Percentiles rank a stretch among this genome's conserved stretches.
These are phyloP conservation scores for Colletotrichum sp. DNA, from an alignment of 2,329 filamentous ascomycete genomes.

Conservation along the genomic window DNA sequence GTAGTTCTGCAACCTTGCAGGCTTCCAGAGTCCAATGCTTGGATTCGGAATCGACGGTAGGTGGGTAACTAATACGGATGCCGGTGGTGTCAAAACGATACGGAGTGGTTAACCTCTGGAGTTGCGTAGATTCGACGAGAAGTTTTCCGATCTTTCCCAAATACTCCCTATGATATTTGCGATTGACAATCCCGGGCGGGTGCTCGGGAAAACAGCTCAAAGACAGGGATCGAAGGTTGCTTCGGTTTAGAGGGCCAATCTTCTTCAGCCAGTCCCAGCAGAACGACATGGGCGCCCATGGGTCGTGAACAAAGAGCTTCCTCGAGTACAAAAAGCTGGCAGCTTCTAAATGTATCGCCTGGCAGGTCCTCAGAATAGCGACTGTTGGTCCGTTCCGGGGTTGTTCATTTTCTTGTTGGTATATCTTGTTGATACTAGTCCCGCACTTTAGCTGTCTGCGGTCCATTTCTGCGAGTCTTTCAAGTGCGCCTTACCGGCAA, in stretches of 20 bases:
- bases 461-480: background rate
- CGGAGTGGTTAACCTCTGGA: rapidly evolving
- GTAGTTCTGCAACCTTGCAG: background rate
- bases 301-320: rapidly evolving
- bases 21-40: background rate
- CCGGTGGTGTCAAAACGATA: background rate
- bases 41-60: background rate
- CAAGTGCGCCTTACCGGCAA: background rate
- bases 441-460: background rate
- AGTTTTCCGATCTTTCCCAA: background rate
- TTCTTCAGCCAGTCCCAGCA: background rate
- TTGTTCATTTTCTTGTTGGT: background rate
- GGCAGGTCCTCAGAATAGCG: background rate
- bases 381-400: background rate
- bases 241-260: background rate
- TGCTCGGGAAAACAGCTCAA: rapidly evolving
- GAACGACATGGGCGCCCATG: rapidly evolving
- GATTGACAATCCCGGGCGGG: rapidly evolving
- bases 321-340: background rate
- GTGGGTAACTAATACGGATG: background rate
- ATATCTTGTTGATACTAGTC: background rate
- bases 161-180: rapidly evolving
- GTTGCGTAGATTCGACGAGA: background rate
- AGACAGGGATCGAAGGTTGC: background rate
- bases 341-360: background rate